Base-by-base conservation (phyloP, 352 stramenopile genomes). In the Pythium angustatum region DNA sequence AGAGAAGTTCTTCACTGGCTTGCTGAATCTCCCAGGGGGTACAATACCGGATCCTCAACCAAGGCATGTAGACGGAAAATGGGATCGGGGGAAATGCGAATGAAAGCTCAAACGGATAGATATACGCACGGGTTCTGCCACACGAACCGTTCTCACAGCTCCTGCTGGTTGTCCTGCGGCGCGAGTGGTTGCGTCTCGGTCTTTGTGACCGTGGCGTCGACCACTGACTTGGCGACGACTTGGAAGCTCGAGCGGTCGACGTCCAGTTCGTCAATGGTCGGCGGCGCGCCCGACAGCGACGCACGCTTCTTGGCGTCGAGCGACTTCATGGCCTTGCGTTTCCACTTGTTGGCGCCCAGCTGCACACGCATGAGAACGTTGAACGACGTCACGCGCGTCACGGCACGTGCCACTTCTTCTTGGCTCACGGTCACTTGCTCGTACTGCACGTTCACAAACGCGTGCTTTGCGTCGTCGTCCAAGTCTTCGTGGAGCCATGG, bases 341-440 rank as follows among this genome's bases (percentile, higher is more conserved):
- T 87, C 86, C 84, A 94, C 58, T 83, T 87, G 70, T 86, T 92
- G 34, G 79, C 81, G 19, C 80, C 80, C 21, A 94, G 58, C 66
- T 94, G 91, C 28, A 94, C 81, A 31, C 82, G 85, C 62, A 92
- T 68, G 48, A 94, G 74, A 28, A 90, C 80, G 48, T 81, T 85
- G 22, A 94, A 69, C n/a, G 81, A 83, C 14, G 76, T 84, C 34
- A 94, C 84, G 27, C 82, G 80, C 17, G 83, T 94, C 52, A 94
- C 80, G 11, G 86, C 86, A 28, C 68, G 82, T 47, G 70, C 73
- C 10, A 94, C 62, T 28, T 94, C 86, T 24, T 89, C 78, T 4
- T 75, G 70, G 17, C 68, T 71, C 43, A 94, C 73, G 3, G 72
- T 78, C 40, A 94, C 86, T 14, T 69, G 57, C 33, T 91, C 79